A percentile compares a stretch with the other conserved stretches of the same genome.
These are phyloP conservation scores for Escallonia herrerae DNA, from an alignment of 129 eudicot species.

Conservation along the genomic window DNA sequence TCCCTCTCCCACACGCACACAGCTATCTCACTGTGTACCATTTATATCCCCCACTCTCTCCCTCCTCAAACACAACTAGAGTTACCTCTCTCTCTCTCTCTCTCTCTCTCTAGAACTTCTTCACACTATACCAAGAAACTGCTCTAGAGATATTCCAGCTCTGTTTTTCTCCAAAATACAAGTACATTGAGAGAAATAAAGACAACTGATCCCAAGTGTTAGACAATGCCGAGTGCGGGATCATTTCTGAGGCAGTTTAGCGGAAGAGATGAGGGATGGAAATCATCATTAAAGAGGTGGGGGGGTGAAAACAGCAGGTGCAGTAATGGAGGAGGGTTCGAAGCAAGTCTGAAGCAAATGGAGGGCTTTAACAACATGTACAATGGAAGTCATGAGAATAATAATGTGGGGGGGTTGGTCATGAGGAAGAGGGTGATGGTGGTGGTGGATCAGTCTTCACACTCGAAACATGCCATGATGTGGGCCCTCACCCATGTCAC, in stretches of 20 bases:
- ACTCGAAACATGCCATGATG: constrained; percentile 86
- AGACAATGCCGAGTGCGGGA: constrained; percentile 40
- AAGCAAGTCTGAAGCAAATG: constrained; percentile 38
- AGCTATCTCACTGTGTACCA: neutral
- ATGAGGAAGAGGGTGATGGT: constrained; percentile 87
- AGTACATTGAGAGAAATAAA: neutral
- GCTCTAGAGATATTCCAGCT: neutral
- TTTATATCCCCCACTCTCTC: neutral
- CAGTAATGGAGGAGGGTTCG: constrained; percentile 8
- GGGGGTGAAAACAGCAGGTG: constrained; percentile 1
- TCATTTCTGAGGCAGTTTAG: constrained; percentile 62
- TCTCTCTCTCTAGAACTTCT: neutral
- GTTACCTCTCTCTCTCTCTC: neutral
- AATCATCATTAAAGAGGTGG: constrained; percentile 54
- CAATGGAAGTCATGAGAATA: constrained; percentile 15
- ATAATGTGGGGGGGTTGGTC: constrained; percentile 13
- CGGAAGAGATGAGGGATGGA: constrained; percentile 43
- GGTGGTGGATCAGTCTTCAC: constrained; percentile 68
- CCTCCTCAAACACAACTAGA: neutral
- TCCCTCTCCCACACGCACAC: neutral
- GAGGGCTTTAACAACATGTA: constrained; percentile 26
- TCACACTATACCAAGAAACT: neutral
- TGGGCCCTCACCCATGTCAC: constrained; percentile 97
- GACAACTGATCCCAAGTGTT: neutral
- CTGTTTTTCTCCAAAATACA: neutral